Percentiles rank a stretch among this genome's conserved stretches.
phyloP scores from a whole-genome alignment of 306 rosid genomes.

The Citrullus colocynthis region DNA sequence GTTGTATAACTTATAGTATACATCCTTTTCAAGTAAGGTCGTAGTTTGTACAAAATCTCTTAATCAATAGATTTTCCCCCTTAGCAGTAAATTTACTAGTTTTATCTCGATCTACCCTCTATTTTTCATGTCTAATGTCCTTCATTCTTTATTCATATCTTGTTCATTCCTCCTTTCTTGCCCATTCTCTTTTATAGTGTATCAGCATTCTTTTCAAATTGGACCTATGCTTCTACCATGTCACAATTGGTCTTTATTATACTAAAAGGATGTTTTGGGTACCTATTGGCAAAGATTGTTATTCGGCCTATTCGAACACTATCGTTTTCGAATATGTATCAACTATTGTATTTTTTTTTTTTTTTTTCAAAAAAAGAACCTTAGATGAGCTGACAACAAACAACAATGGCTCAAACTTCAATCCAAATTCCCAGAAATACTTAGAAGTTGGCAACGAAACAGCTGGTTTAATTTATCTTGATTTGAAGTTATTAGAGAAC shows the following conservation, averaged over 20 bases:
- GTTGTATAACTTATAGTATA: no score
- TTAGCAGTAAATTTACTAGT: background rate
- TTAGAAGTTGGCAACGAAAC: background rate
- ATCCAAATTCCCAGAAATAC: background rate
- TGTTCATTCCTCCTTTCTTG: background rate
- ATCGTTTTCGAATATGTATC: background rate
- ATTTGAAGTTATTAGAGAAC: background rate
- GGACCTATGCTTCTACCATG: background rate
- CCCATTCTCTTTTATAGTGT: background rate
- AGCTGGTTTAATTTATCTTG: background rate
- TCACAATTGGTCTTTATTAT: background rate
- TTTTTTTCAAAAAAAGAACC: background rate
- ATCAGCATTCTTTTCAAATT: background rate
- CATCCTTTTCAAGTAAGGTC: no score
- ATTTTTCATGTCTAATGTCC: background rate
- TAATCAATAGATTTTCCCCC: background rate
- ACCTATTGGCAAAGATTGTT: background rate
- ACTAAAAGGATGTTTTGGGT: background rate
- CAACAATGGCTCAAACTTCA: background rate
- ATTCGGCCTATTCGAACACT: background rate
- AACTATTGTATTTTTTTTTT: background rate
- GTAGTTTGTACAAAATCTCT: background rate
- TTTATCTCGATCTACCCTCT: background rate
- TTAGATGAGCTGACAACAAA: background rate
- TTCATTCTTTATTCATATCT: background rate